Base-by-base conservation (phyloP, 1,139 yeast species). In the Diutina siamensis region DNA sequence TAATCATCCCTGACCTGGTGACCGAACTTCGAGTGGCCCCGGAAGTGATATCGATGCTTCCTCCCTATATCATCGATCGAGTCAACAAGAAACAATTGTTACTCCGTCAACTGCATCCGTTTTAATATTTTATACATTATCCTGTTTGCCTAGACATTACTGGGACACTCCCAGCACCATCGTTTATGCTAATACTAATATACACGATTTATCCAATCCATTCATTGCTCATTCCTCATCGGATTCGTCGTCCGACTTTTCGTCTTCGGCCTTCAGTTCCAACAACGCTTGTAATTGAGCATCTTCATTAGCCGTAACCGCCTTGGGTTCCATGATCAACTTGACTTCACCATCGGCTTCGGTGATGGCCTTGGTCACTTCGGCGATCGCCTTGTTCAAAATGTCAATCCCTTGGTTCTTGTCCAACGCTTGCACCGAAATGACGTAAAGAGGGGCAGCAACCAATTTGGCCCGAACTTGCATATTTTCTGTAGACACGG, bases 261-360 rank as follows among this genome's bases (percentile, higher is more conserved):
- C 74, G 52, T 70, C 76, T 47, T 68, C 72, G 57, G 68, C 75
- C 56, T 71, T 71, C 52, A 71, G 65, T 55, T 71, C 75, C 79
- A 92, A 83, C 55, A 92, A 74, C 53, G 95, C 95, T 67, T 88
- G 95, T 61, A 92, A 79, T 68, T 89, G 97, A 50, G 97, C 97
- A 64, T 92, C 99, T 64, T 92, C 99, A 51, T 92, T 85, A 50
- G 96, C 97, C 50, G 97, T 87, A 54, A 92, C 97, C 44, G 97
- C 97, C 78, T 89, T 89, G 60, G 98, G 97, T 57, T 95, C 92
- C 97, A 92, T 89, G 51, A 94, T 88, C 53, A 92, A 83, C 56
- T 85, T 87, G 63, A 95, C 83, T 50, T 79, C 77, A 60, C 99
- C 99, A 49, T 88, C 95, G 47, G 78, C 75, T 31, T 73, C 68